Evolutionary conservation across 345 rosid species (phyloP).

Genomic region (Physaria fendleri): DNA sequence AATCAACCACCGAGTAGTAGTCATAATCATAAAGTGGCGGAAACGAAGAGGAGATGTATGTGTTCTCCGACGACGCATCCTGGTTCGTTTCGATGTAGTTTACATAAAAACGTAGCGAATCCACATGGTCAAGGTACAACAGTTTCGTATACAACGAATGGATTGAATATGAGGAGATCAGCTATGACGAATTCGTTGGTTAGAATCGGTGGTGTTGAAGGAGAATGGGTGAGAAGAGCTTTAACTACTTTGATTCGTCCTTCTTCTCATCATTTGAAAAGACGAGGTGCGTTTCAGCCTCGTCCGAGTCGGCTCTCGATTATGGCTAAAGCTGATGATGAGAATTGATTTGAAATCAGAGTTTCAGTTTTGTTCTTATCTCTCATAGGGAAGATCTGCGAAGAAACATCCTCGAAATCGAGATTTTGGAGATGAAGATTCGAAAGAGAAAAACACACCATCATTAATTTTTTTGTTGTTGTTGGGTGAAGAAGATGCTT

Average conservation of each 20-base stretch:
- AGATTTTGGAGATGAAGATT: constrained; percentile 24
- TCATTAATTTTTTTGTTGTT: constrained; percentile 20
- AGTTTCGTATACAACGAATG: constrained; percentile 39
- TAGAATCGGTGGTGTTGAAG: constrained; percentile 91
- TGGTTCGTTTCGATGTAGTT: constrained; percentile 72
- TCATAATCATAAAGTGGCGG: constrained; percentile 26
- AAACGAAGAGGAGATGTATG: constrained; percentile 56
- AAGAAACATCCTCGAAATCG: not conserved
- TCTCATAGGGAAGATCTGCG: not conserved
- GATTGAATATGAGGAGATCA: constrained; percentile 73
- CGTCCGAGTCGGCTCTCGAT: constrained; percentile 68
- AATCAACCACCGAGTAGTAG: constrained; percentile 24
- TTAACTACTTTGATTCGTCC: constrained; percentile 83
- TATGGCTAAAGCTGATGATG: constrained; percentile 47
- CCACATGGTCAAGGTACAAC: constrained; percentile 30
- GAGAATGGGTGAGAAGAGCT: constrained; percentile 84
- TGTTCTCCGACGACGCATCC: constrained; percentile 91
- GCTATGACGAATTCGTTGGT: constrained; percentile 92
- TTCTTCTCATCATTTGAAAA: constrained; percentile 74
- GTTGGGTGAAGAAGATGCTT: constrained; percentile 32
- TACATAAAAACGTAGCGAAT: constrained; percentile 47
- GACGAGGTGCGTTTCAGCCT: constrained; percentile 55
- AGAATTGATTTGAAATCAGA: constrained; percentile 14
- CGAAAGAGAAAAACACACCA: not conserved
- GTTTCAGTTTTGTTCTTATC: constrained; percentile 22